Base-by-base conservation (phyloP, 768 basidiomycete genomes). In the Auriscalpium orientale region DNA sequence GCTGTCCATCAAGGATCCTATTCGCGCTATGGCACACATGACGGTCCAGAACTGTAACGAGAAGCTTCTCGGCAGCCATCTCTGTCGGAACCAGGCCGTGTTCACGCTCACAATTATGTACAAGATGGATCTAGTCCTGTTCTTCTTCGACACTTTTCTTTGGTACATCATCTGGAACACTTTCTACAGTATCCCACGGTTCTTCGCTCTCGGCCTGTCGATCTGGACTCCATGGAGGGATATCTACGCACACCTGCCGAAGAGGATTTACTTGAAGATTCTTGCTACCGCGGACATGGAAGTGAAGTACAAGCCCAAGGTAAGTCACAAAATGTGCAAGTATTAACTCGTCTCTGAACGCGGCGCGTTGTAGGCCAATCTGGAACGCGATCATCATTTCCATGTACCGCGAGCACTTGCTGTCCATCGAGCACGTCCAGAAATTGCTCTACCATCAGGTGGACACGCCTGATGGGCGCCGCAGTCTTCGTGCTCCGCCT, bases 81-180 rank as follows among this genome's bases (percentile, higher is more conserved):
- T n/a, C n/a, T n/a, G n/a, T n/a, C n/a, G n/a, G n/a, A n/a, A n/a
- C n/a, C n/a, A n/a, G n/a, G n/a, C n/a, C n/a, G n/a, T n/a, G n/a
- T n/a, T n/a, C n/a, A n/a, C n/a, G n/a, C n/a, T n/a, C n/a, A n/a
- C n/a, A n/a, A n/a, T n/a, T n/a, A n/a, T 98, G 95, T 98, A 94
- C 68, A 75, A 97, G 76, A 98, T 98, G 95, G 97, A 98, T 67
- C 74, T 99, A 48, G 84, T 88, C 51, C 81, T 99, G 46, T 99
- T 91, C 82, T 99, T 98, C 82, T 78, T 99, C 71, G 97, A 99
- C 74, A 99, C 97, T 8, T 99, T 98, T 87, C 74, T 99, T 34
- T 99, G 97, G 95, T 99, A 95, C 68, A 95, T 98, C 74, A 98
- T 98, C 67, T 98, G 95, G 95, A 98, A 98, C 71, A 95, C 93